A percentile compares a stretch with the other conserved stretches of the same genome.
Conservation (phyloP, 257 asterid genomes). For the Henckelia pumila region DNA sequence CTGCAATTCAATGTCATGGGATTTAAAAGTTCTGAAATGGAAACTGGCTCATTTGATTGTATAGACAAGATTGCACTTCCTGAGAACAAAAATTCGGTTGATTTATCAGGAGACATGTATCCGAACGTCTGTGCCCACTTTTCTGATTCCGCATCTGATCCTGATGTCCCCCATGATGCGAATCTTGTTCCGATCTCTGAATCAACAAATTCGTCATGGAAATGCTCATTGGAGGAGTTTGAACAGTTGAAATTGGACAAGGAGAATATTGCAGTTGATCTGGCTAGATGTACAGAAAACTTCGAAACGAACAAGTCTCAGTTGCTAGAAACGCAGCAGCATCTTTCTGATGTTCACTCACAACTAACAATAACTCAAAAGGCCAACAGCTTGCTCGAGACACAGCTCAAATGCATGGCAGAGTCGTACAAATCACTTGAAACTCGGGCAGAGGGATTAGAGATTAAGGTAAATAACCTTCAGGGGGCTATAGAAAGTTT, state of each 20-base stretch:
- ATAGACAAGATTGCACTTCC: constrained; percentile 89
- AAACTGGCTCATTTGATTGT: constrained; percentile 67
- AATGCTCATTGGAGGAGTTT: constrained; percentile 79
- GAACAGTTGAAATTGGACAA: constrained; percentile 78
- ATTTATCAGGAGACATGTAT: constrained; percentile 53
- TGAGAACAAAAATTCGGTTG: constrained; percentile 58
- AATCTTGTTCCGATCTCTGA: constrained; percentile 80
- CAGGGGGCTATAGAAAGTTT: constrained; percentile 50
- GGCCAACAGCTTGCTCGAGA: constrained; percentile 81
- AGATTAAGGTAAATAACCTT: constrained; percentile 60
- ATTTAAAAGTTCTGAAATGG: constrained; percentile 65
- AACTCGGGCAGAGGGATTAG: constrained; percentile 66
- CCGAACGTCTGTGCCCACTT: constrained; percentile 57
- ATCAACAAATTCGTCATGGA: constrained; percentile 56
- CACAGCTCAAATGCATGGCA: constrained; percentile 98
- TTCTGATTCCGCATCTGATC: constrained; percentile 79
- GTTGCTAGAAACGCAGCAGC: constrained; percentile 64
- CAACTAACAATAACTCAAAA: constrained; percentile 72
- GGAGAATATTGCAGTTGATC: constrained; percentile 60
- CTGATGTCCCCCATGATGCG: constrained; percentile 76
- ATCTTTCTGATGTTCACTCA: constrained; percentile 74
- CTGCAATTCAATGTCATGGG: constrained; percentile 71
- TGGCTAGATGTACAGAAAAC: constrained; percentile 53
- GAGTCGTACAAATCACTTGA: constrained; percentile 89
- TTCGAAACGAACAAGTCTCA: constrained; percentile 62